Conservation (phyloP, 2,329 filamentous ascomycete genomes). For the Nakataea oryzae region DNA sequence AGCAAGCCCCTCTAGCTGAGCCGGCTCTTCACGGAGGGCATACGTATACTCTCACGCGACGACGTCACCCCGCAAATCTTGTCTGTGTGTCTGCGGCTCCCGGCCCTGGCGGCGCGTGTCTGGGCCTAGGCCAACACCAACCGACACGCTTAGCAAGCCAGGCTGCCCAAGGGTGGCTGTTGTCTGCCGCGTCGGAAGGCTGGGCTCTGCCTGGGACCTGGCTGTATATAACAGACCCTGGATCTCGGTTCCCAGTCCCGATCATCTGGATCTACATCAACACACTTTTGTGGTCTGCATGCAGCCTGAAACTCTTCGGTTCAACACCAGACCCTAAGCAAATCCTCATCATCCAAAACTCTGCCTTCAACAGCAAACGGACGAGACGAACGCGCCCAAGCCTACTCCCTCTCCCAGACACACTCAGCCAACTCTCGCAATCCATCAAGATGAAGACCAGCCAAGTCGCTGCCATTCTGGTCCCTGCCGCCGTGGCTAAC, state of each 20-base stretch:
- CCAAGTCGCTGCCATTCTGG: conserved; percentile 14
- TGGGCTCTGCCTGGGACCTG: neutral
- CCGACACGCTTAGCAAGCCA: neutral
- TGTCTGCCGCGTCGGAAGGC: neutral
- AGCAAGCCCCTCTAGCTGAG: neutral
- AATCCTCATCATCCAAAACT: neutral
- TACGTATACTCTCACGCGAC: neutral
- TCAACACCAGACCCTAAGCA: neutral
- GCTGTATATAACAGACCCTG: conserved; percentile 5
- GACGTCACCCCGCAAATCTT: neutral
- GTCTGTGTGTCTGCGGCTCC: neutral
- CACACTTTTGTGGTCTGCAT: neutral
- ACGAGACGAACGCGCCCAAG: neutral
- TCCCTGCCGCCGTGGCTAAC: conserved; percentile 15
- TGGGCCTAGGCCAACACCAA: neutral
- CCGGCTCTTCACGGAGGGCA: neutral
- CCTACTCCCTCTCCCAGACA: neutral
- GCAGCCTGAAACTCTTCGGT: neutral
- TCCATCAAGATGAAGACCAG: conserved; percentile 22
- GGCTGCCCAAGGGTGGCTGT: neutral
- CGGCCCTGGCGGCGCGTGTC: too few relatives aligned
- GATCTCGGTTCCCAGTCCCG: neutral
- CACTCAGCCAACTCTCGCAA: neutral
- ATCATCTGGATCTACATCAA: conserved; percentile 2
- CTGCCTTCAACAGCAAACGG: neutral